Evolutionary conservation across 2,329 filamentous ascomycete genomes (phyloP).

Genomic region (Verticillium zaregamsianum): DNA sequence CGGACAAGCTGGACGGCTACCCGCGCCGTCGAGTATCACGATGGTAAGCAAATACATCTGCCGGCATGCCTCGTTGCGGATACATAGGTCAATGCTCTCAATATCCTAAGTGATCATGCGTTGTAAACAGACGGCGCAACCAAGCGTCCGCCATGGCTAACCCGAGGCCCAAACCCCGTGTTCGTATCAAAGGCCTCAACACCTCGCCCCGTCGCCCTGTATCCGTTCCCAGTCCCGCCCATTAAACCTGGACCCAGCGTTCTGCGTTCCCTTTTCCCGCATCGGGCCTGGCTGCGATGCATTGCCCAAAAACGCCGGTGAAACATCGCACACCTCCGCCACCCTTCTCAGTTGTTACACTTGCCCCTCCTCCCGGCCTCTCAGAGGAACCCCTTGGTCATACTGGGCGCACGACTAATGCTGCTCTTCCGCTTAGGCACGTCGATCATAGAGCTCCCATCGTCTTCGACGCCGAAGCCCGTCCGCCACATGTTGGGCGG

Average conservation of each 20-base stretch:
- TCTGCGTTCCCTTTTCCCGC: not conserved
- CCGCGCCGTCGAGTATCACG: not conserved
- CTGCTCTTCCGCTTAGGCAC: conserved; percentile 64
- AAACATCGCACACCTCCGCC: not conserved
- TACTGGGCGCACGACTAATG: conserved; percentile 58
- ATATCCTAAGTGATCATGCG: not conserved
- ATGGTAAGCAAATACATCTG: not conserved
- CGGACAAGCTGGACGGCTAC: not conserved
- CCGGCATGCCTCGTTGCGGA: not conserved
- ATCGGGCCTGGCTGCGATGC: not conserved
- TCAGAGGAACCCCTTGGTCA: conserved; percentile 76
- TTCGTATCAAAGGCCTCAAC: not conserved
- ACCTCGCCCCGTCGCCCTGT: not conserved
- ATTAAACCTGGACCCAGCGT: not conserved
- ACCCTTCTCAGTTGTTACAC: not conserved
- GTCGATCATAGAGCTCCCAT: conserved; percentile 39
- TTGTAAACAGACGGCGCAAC: not conserved
- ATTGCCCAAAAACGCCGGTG: not conserved
- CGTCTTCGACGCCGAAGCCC: conserved; percentile 32
- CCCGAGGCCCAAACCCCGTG: not conserved
- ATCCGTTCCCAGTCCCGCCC: not conserved
- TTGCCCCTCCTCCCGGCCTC: not conserved
- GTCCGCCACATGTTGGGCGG: conserved; percentile 22
- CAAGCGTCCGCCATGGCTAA: not conserved
- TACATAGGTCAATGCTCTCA: not conserved